These are phyloP conservation scores for Anisodus acutangulus DNA, from an alignment of 257 asterid species.

Conservation along the genomic window DNA sequence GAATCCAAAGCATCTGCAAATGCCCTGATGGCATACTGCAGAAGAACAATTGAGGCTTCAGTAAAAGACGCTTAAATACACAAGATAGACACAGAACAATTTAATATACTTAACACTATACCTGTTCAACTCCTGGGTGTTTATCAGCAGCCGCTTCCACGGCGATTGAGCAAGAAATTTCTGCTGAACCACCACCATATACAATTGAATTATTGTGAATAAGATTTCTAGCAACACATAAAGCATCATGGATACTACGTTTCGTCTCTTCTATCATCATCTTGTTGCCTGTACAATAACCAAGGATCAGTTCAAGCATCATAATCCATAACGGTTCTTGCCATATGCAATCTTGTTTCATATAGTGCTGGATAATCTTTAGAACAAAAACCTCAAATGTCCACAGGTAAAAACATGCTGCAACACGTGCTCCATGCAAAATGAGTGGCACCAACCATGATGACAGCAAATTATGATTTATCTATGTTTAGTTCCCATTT, in stretches of 20 bases:
- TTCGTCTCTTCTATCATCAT: constrained; percentile 98
- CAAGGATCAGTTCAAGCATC: constrained; percentile 15
- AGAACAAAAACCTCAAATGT: constrained; percentile 19
- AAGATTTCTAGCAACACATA: constrained; percentile 92
- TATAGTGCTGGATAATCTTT: background rate
- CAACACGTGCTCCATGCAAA: background rate
- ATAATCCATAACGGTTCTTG: constrained; percentile 24
- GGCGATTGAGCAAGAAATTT: constrained; percentile 90
- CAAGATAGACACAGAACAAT: background rate
- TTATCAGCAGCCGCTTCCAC: constrained; percentile 98
- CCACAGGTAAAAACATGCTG: background rate
- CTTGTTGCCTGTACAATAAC: constrained; percentile 71
- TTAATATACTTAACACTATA: constrained; percentile 9
- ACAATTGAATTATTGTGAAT: constrained; percentile 94
- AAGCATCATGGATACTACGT: constrained; percentile 95
- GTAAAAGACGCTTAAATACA: constrained; percentile 19
- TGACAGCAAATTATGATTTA: background rate
- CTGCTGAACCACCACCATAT: constrained; percentile 99
- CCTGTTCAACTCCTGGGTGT: constrained; percentile 99
- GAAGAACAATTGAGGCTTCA: constrained; percentile 18
- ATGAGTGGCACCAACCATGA: background rate
- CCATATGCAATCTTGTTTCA: background rate
- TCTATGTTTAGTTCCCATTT: background rate
- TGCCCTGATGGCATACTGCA: constrained; percentile 93
- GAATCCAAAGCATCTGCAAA: constrained; percentile 97